Evolutionary conservation across 2,329 filamentous ascomycete species (phyloP).

Genomic region (Polychaeton citri): DNA sequence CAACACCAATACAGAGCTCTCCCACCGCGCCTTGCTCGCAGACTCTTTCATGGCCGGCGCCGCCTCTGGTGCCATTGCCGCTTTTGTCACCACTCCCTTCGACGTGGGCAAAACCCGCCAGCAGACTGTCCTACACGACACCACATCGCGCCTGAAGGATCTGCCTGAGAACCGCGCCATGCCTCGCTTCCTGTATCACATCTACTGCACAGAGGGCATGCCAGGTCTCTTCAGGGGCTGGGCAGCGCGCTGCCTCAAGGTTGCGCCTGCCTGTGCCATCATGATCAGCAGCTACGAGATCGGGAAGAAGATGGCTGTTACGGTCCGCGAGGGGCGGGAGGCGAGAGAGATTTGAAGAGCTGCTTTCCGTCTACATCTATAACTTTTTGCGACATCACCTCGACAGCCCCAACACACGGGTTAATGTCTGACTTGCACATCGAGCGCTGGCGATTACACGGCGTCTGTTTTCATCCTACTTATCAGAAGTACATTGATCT

Average conservation of each 20-base stretch:
- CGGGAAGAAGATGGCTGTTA: constrained; percentile 74
- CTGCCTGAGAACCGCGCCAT: constrained; percentile 65
- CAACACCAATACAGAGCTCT: constrained; percentile 51
- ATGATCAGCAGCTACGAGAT: constrained; percentile 99
- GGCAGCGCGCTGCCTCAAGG: constrained; percentile 83
- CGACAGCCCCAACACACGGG: no score
- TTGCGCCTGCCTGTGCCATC: constrained; percentile 91
- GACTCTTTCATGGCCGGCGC: constrained; percentile 87
- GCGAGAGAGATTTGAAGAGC: no score
- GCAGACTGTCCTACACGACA: constrained; percentile 59
- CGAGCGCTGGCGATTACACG: no score
- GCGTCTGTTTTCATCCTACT: no score
- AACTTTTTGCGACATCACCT: no score
- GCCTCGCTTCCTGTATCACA: constrained; percentile 74
- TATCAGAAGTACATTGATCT: no score
- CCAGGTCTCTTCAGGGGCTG: constrained; percentile 79
- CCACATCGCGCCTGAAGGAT: constrained; percentile 25
- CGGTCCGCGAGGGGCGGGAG: constrained; percentile 50
- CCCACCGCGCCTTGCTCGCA: constrained; percentile 62
- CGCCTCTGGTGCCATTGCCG: constrained; percentile 68
- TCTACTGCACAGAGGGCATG: constrained; percentile 73
- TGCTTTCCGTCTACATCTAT: no score
- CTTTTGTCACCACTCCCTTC: constrained; percentile 84
- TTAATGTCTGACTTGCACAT: no score
- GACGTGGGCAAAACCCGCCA: constrained; percentile 95